Conservation (phyloP, 371 early-diverging fungal genomes). For the Lichtheimia hyalospora region DNA sequence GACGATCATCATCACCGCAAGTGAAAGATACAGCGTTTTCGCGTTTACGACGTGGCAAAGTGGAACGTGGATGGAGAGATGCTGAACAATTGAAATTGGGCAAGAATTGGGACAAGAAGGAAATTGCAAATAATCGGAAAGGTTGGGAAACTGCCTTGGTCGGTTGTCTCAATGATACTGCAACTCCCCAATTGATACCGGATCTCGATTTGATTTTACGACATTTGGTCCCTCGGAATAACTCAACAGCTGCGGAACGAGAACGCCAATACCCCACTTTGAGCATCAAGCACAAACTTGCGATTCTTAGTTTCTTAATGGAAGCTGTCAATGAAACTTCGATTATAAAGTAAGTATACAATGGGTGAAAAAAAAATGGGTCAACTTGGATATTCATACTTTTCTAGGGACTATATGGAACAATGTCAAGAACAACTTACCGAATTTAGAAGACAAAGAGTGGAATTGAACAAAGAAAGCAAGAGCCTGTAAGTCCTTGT, state of each 20-base stretch:
- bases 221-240: slow-evolving; percentile 38
- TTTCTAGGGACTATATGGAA: slow-evolving; percentile 63
- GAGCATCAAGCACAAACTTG: slow-evolving; percentile 35
- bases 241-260: slow-evolving; percentile 39
- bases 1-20: slow-evolving; percentile 1
- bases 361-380: too few species aligned
- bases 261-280: slow-evolving; percentile 44
- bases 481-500: slow-evolving; percentile 38
- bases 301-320: slow-evolving; percentile 39
- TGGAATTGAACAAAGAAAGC: slow-evolving; percentile 67
- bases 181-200: slow-evolving; percentile 41
- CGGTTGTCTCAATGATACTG: slow-evolving; percentile 49
- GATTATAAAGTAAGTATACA: slow-evolving; percentile 33
- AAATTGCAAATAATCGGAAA: slow-evolving; percentile 36
- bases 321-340: slow-evolving; percentile 45
- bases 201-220: slow-evolving; percentile 34
- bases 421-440: slow-evolving; percentile 66
- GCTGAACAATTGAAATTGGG: slow-evolving; percentile 29
- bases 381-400: too few species aligned
- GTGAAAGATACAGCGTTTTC: slow-evolving; percentile 12
- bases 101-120: slow-evolving; percentile 43
- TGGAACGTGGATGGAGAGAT: slow-evolving; percentile 41
- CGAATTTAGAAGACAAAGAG: slow-evolving; percentile 62
- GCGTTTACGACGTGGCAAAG: slow-evolving; percentile 14
- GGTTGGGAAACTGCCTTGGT: slow-evolving; percentile 48